phyloP scores from a whole-genome alignment of 2,329 filamentous ascomycete genomes.

The Aspergillus clavatus region DNA sequence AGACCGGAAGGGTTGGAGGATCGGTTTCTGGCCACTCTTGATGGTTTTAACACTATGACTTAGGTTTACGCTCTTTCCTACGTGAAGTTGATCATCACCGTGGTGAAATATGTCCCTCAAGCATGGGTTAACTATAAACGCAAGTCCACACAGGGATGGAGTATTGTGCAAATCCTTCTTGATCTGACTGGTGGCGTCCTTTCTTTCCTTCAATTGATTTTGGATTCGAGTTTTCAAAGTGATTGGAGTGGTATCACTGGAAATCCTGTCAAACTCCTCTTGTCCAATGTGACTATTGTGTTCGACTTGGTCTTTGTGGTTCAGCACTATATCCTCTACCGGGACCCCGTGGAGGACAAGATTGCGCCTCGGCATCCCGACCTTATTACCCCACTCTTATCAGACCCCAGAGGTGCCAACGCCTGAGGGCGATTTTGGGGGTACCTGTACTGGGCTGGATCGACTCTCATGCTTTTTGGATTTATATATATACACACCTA shows the following conservation, averaged over 20 bases:
- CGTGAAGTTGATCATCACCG: constrained; percentile 80
- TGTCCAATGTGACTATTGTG: constrained; percentile 78
- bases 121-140: constrained; percentile 77
- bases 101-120: constrained; percentile 92
- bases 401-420: constrained; percentile 10
- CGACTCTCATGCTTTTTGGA: constrained; percentile 3
- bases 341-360: constrained; percentile 23
- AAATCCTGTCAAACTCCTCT: constrained; percentile 83
- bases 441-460: not conserved
- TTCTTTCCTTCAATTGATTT: constrained; percentile 72
- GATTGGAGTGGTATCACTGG: constrained; percentile 90
- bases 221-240: constrained; percentile 77
- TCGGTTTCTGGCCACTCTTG: too few species aligned
- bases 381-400: constrained; percentile 28
- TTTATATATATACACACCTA: not conserved
- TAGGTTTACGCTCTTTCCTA: constrained; percentile 69
- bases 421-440: not conserved
- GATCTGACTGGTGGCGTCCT: constrained; percentile 78
- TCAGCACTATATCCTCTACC: constrained; percentile 84
- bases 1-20: too few species aligned
- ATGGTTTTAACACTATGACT: not conserved
- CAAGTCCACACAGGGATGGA: constrained; percentile 82
- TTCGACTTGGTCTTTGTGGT: constrained; percentile 83
- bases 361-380: constrained; percentile 16
- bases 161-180: constrained; percentile 75